Percentiles rank a stretch among this genome's conserved stretches.
Evolutionary conservation across 306 rosid species (phyloP).

Genomic region (Quercus suber): DNA sequence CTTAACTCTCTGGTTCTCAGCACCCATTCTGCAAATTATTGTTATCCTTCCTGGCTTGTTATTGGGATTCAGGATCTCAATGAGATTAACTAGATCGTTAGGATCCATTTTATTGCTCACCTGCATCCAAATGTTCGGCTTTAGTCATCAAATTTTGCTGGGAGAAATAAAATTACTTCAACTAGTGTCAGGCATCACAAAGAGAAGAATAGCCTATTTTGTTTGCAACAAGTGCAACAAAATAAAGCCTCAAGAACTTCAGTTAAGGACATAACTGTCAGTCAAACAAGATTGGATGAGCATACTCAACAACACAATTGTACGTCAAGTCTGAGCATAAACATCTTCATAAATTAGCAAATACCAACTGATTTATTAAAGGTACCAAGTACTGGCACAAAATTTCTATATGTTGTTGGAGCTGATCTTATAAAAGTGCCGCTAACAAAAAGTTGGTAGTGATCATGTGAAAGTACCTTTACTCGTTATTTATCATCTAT

Average conservation of each 20-base stretch:
- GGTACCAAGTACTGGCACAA: too few relatives aligned
- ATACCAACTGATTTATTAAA: too few relatives aligned
- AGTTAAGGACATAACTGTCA: neutral
- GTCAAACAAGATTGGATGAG: neutral
- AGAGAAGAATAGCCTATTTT: neutral
- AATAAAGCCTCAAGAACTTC: neutral
- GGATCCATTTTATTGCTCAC: conserved; percentile 87
- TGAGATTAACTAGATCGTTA: conserved; percentile 56
- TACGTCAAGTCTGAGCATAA: neutral
- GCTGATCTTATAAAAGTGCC: too few relatives aligned
- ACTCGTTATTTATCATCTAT: neutral
- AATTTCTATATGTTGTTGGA: too few relatives aligned
- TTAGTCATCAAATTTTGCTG: conserved; percentile 7
- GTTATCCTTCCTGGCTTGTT: conserved; percentile 78
- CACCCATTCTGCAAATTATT: conserved; percentile 68
- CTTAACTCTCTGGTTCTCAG: conserved; percentile 75
- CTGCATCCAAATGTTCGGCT: conserved; percentile 29
- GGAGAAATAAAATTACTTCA: neutral
- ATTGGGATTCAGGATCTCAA: conserved; percentile 60
- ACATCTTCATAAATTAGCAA: neutral
- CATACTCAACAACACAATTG: neutral
- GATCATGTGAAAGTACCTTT: too few relatives aligned
- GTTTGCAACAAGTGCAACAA: neutral
- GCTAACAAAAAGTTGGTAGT: too few relatives aligned
- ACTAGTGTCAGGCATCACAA: neutral